Base-by-base conservation (phyloP, 371 early-diverging fungal species). In the Choanephora cucurbitarum region DNA sequence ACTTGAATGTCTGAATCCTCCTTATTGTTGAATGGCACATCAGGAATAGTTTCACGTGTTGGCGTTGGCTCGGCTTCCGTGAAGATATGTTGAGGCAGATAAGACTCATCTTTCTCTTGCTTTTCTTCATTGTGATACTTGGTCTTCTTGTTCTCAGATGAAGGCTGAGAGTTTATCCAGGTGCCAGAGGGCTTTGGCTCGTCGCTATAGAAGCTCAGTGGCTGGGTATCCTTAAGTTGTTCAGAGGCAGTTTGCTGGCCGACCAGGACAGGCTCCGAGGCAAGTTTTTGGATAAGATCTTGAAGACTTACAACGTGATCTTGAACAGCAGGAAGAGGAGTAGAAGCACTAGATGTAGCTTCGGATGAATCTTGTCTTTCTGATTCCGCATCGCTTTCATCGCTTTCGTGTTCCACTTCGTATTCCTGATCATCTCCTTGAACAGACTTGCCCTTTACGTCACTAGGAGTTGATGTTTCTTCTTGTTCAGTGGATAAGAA, bases 11-110 rank as follows among this genome's bases (percentile, higher is more conserved):
- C 22, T 3, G 39, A 11, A 17, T 51, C 45, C 4, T 21, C 44
- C 33, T 49, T 43, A 4, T 45, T 31, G 15, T 21, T 41, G 5
- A 60, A 32, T 1, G 60, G 60, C 18, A 54, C 48, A 19, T 49
- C 48, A 1, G 56, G 55, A 42, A 45, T 47, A 14, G 24, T 41
- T 41, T 61, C 63, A 14, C 22, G 41, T 1, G 60, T 64, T 18
- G 68, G 64, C 11, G 68, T 67, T 7, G 68, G 63, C 11, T 63
- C 68, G 3, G 68, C 68, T n/a, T 63, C 64, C 8, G 62, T 66
- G 5, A 66, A 49, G 15, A 62, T 47, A 45, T 57, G 55, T 11
- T 66, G 50, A 22, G 67, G 67, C 14, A 66, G 54, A 37, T 41
- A 60, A 2, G 57, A n/a, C 18, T 18, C 18, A 23, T 41, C 18